A percentile compares a stretch with the other conserved stretches of the same genome.
phyloP scores from a whole-genome alignment of 306 rosid species.

The Calophaca sinica region DNA sequence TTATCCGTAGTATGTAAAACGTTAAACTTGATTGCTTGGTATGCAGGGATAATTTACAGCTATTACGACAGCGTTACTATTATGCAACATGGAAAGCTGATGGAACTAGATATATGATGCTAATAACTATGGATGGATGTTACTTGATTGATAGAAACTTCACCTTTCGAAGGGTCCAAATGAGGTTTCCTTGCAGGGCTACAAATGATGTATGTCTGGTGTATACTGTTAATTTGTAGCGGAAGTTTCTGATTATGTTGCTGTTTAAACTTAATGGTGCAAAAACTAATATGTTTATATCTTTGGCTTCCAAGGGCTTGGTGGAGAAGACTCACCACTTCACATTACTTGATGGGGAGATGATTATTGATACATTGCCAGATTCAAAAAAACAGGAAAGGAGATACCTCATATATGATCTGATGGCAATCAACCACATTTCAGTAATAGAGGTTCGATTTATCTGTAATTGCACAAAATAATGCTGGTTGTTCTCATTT shows the following conservation, averaged over 20 bases:
- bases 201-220: conserved; percentile 67
- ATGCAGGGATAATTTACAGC: conserved; percentile 86
- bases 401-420: conserved; percentile 94
- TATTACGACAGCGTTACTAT: conserved; percentile 90
- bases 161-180: conserved; percentile 91
- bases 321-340: conserved; percentile 83
- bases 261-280: conserved; percentile 47
- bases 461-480: conserved; percentile 2
- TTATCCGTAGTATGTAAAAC: conserved; percentile 36
- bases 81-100: conserved; percentile 99
- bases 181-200: conserved; percentile 93
- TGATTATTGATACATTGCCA: conserved; percentile 90
- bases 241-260: conserved; percentile 32
- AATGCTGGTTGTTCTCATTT: conserved; percentile 30
- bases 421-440: conserved; percentile 74
- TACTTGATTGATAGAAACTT: conserved; percentile 87
- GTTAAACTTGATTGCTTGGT: conserved; percentile 38
- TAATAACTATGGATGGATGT: conserved; percentile 90
- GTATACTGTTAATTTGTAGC: conserved; percentile 8
- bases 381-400: conserved; percentile 89
- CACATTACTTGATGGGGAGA: conserved; percentile 95
- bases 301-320: conserved; percentile 58
- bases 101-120: conserved; percentile 98
- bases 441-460: conserved; percentile 78
- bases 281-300: conserved; percentile 48